Percentiles rank a stretch among this genome's conserved stretches.
Conservation (phyloP, 768 basidiomycete genomes). For the button mushroom (Agaricus bisporus) region DNA sequence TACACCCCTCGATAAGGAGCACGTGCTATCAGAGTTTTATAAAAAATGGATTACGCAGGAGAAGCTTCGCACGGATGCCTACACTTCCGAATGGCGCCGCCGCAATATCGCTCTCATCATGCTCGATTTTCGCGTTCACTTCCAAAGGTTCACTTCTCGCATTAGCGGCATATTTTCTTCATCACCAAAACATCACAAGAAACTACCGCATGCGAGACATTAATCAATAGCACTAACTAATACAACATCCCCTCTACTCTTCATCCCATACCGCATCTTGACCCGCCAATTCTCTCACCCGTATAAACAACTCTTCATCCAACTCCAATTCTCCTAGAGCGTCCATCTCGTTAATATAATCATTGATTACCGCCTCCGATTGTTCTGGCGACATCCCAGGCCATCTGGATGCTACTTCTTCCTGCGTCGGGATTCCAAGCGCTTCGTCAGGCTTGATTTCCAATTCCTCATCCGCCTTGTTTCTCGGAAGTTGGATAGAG, state of each 20-base stretch:
- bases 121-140: constrained; percentile 53
- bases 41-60: constrained; percentile 72
- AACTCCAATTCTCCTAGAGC: constrained; percentile 51
- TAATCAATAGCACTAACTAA: neutral
- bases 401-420: constrained; percentile 67
- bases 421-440: constrained; percentile 47
- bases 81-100: constrained; percentile 62
- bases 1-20: constrained; percentile 51
- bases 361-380: constrained; percentile 48
- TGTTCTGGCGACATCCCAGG: constrained; percentile 66
- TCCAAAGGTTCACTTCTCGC: constrained; percentile 33
- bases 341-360: constrained; percentile 60
- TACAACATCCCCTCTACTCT: neutral
- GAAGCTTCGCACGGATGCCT: constrained; percentile 45
- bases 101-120: constrained; percentile 51
- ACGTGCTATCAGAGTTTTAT: constrained; percentile 71
- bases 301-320: constrained; percentile 49
- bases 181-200: constrained; percentile 12
- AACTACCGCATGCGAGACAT: neutral
- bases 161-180: constrained; percentile 21
- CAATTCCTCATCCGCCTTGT: constrained; percentile 30
- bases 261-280: constrained; percentile 38
- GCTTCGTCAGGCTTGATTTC: constrained; percentile 54
- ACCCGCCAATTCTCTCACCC: constrained; percentile 57
- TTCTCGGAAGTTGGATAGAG: constrained; percentile 35